A percentile compares a stretch with the other conserved stretches of the same genome.
These are phyloP conservation scores for Eimeria maxima DNA, from an alignment of 169 alveolate species.

Conservation along the genomic window DNA sequence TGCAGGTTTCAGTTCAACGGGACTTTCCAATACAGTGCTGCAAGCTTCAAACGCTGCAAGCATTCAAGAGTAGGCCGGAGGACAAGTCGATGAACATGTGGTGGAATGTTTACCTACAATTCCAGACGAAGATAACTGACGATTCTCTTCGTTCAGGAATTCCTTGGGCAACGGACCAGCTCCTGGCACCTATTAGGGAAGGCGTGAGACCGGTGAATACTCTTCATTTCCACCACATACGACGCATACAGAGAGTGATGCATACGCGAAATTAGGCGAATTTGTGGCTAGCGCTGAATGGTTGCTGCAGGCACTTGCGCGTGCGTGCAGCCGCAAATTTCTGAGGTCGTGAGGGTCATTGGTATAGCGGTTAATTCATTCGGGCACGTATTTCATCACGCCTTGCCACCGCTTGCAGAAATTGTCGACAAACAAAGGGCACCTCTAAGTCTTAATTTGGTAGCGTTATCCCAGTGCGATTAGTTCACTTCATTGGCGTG, in stretches of 20 bases:
- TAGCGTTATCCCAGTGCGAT: neutral
- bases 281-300: neutral
- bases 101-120: constrained; percentile 76
- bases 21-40: constrained; percentile 76
- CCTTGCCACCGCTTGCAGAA: neutral
- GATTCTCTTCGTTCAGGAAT: constrained; percentile 42
- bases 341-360: constrained; percentile 47
- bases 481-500: neutral
- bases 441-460: neutral
- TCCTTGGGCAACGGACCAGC: constrained; percentile 75
- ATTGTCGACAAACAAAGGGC: neutral
- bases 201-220: constrained; percentile 15
- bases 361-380: constrained; percentile 77
- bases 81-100: constrained; percentile 78
- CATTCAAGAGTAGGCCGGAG: constrained; percentile 51
- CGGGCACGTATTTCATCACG: constrained; percentile 23
- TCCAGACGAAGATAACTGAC: constrained; percentile 66
- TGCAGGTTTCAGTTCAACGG: constrained; percentile 68
- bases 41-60: constrained; percentile 69
- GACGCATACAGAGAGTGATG: neutral
- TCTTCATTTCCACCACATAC: neutral
- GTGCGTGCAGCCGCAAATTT: constrained; percentile 2
- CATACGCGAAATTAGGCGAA: neutral
- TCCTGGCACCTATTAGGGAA: constrained; percentile 59
- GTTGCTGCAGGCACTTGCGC: neutral